Evolutionary conservation across 177 flowering plant species (phyloP).

Genomic region (Vitis hybrid): DNA sequence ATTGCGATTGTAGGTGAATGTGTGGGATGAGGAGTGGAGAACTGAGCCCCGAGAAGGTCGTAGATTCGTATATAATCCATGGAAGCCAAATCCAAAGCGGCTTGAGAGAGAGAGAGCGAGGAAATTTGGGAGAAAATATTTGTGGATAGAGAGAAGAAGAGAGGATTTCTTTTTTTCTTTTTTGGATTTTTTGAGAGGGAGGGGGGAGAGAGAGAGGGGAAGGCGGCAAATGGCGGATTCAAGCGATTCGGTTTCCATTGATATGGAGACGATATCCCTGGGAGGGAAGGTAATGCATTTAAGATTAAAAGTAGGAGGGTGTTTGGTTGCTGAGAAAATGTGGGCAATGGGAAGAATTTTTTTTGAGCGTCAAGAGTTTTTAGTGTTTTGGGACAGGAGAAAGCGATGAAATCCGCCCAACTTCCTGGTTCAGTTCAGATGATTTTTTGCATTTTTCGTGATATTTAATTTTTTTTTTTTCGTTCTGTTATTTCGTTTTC

Average conservation of each 20-base stretch:
- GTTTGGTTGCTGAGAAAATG: constrained; percentile 24
- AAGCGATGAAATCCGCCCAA: too few species aligned
- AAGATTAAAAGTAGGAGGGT: background rate
- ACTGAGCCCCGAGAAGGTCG: background rate
- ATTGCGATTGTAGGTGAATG: too few species aligned
- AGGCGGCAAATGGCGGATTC: constrained; percentile 37
- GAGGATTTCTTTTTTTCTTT: background rate
- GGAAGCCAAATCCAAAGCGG: constrained; percentile 8
- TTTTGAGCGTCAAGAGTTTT: too few species aligned
- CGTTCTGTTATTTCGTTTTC: background rate
- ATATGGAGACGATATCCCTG: constrained; percentile 68
- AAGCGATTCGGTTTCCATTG: constrained; percentile 77
- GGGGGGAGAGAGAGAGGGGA: constrained; percentile 4
- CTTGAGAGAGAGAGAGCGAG: constrained; percentile 16
- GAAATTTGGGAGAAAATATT: too few species aligned
- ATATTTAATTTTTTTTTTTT: background rate
- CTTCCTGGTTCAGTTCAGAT: too few species aligned
- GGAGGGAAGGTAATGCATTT: constrained; percentile 69
- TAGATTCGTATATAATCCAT: constrained; percentile 16
- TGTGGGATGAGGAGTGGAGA: background rate
- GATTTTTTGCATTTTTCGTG: background rate
- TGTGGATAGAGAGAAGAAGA: background rate
- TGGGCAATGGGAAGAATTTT: background rate
- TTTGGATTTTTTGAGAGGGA: background rate
- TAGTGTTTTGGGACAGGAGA: too few species aligned